Evolutionary conservation across 2,329 filamentous ascomycete genomes (phyloP).

Genomic region (Blastomyces parvus): DNA sequence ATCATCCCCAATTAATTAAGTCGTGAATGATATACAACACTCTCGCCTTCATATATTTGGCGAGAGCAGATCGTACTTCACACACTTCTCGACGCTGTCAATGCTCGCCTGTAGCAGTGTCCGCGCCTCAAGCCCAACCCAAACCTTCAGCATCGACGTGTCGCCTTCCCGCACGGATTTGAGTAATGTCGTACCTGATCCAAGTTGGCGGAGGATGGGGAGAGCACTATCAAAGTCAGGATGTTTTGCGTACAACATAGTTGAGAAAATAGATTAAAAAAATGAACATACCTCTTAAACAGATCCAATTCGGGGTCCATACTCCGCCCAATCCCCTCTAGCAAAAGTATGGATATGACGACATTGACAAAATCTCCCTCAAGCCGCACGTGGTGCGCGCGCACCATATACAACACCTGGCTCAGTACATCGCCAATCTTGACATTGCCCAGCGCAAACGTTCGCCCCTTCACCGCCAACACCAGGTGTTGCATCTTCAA

Average conservation of each 20-base stretch:
- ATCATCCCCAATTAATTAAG: neutral
- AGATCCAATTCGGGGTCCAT: constrained; percentile 82
- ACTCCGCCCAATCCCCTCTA: constrained; percentile 86
- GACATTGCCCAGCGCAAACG: constrained; percentile 84
- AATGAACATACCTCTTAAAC: constrained; percentile 57
- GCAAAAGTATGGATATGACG: constrained; percentile 81
- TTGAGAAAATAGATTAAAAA: too few species aligned
- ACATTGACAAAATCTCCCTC: constrained; percentile 99
- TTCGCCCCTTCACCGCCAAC: constrained; percentile 77
- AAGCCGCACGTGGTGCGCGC: constrained; percentile 80
- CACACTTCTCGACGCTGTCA: constrained; percentile 79
- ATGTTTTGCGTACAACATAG: constrained; percentile 5
- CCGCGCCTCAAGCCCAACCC: constrained; percentile 81
- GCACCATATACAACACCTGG: constrained; percentile 83
- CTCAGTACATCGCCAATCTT: constrained; percentile 94
- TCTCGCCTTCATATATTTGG: constrained; percentile 59
- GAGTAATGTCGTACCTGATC: constrained; percentile 47
- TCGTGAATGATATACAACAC: neutral
- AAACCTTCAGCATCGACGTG: constrained; percentile 79
- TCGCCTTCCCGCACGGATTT: constrained; percentile 62
- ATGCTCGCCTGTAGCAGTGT: constrained; percentile 83
- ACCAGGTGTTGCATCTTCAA: constrained; percentile 96
- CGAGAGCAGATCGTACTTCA: constrained; percentile 80
- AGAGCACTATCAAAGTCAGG: constrained; percentile 54
- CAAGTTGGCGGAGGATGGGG: constrained; percentile 80